These are phyloP conservation scores for Rutidosis leptorrhynchoides DNA, from an alignment of 129 eudicot genomes.

Conservation along the genomic window DNA sequence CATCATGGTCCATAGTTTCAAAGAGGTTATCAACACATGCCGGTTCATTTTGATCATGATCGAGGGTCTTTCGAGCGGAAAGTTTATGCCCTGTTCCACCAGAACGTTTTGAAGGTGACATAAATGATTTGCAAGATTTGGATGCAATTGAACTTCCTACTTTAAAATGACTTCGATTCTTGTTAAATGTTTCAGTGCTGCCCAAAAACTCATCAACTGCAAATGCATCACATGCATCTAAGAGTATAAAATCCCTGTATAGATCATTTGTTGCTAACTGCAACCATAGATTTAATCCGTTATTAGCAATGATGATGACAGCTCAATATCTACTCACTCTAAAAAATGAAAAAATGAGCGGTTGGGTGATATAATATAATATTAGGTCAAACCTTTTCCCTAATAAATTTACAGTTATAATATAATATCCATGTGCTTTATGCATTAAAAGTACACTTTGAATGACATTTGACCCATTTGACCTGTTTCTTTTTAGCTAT, in stretches of 20 bases:
- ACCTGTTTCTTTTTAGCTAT: background rate
- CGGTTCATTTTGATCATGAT: conserved; percentile 34
- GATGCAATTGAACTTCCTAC: conserved; percentile 57
- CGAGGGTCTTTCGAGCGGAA: conserved; percentile 44
- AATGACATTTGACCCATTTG: background rate
- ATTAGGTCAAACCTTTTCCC: background rate
- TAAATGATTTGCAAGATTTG: conserved; percentile 58
- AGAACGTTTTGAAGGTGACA: conserved; percentile 59
- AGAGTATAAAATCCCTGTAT: conserved; percentile 69
- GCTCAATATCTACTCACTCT: conserved; percentile 1
- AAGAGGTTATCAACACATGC: conserved; percentile 34
- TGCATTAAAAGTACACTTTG: background rate
- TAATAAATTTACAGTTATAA: background rate
- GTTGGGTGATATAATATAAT: too few relatives aligned
- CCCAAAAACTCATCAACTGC: conserved; percentile 61
- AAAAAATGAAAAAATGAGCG: background rate
- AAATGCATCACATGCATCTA: conserved; percentile 77
- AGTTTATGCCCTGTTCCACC: conserved; percentile 50
- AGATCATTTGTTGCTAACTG: conserved; percentile 86
- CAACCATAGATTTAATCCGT: conserved; percentile 19
- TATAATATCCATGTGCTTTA: background rate
- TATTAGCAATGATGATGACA: background rate
- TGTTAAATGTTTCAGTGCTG: conserved; percentile 33
- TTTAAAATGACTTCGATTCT: conserved; percentile 32
- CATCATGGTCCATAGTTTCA: conserved; percentile 33